Percentiles rank a stretch among this genome's conserved stretches.
Conservation (phyloP, 805 yeast species). For the Candida alai region DNA sequence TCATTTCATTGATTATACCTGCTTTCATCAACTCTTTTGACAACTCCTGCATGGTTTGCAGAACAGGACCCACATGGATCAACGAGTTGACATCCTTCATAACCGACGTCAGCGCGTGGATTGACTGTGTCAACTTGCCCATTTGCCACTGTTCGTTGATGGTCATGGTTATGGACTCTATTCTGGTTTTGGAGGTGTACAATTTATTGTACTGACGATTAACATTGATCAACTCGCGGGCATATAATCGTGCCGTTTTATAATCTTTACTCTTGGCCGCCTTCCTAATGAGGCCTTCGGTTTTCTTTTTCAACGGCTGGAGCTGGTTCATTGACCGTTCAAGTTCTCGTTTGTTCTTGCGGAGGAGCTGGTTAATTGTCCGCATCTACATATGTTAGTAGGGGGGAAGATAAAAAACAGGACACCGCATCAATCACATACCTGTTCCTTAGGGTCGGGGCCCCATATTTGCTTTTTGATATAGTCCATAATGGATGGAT, state of each 20-base stretch:
- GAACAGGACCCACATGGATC: constrained; percentile 73
- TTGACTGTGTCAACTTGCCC: constrained; percentile 75
- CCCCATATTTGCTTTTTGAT: constrained; percentile 90
- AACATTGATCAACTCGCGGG: constrained; percentile 72
- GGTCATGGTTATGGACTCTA: constrained; percentile 83
- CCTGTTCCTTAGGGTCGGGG: constrained; percentile 91
- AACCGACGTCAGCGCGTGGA: constrained; percentile 71
- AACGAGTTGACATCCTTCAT: constrained; percentile 87
- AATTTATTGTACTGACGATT: constrained; percentile 72
- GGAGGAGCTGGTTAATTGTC: constrained; percentile 70
- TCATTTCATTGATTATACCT: constrained; percentile 91
- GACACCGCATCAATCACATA: constrained; percentile 22
- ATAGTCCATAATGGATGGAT: constrained; percentile 59
- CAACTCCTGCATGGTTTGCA: constrained; percentile 78
- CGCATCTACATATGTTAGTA: constrained; percentile 41
- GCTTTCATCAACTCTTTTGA: constrained; percentile 83
- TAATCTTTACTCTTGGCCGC: constrained; percentile 74
- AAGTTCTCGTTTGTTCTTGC: constrained; percentile 80
- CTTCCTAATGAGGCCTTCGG: constrained; percentile 69
- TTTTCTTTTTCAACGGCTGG: constrained; percentile 60
- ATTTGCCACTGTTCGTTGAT: constrained; percentile 88
- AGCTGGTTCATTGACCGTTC: constrained; percentile 73
- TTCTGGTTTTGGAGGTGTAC: constrained; percentile 76
- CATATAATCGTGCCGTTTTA: constrained; percentile 73
- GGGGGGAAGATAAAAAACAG: neutral